These are phyloP conservation scores for Ilex aquifolium DNA, from an alignment of 257 asterid genomes.

Conservation along the genomic window DNA sequence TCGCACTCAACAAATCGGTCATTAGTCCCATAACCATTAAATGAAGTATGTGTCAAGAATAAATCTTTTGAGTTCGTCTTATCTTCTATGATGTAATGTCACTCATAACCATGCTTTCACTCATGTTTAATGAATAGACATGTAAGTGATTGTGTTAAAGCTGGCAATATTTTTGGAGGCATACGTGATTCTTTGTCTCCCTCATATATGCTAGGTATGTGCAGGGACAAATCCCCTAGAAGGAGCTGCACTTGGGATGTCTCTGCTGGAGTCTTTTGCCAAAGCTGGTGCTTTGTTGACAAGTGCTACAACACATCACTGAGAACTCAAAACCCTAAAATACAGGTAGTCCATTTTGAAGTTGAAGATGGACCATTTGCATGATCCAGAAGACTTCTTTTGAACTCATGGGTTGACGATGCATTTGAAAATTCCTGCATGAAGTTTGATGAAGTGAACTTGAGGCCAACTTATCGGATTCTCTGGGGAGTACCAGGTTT, in stretches of 20 bases:
- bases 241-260: constrained; percentile 98
- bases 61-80: background rate
- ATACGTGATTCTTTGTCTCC: background rate
- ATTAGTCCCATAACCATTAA: constrained; percentile 71
- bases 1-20: constrained; percentile 68
- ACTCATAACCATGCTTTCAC: background rate
- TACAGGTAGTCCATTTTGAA: constrained; percentile 52
- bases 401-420: constrained; percentile 19
- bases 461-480: constrained; percentile 90
- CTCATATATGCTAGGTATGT: constrained; percentile 59
- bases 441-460: constrained; percentile 92
- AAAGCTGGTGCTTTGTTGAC: constrained; percentile 75
- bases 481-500: constrained; percentile 99
- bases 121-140: no score
- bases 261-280: constrained; percentile 88
- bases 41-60: constrained; percentile 55
- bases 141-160: no score
- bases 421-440: constrained; percentile 95
- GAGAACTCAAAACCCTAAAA: constrained; percentile 95
- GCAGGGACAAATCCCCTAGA: constrained; percentile 98
- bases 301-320: constrained; percentile 91
- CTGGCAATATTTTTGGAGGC: no score
- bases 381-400: constrained; percentile 12
- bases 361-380: constrained; percentile 15
- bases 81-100: background rate